Conservation (phyloP, 2,329 filamentous ascomycete species). For the Fusarium avenaceum region DNA sequence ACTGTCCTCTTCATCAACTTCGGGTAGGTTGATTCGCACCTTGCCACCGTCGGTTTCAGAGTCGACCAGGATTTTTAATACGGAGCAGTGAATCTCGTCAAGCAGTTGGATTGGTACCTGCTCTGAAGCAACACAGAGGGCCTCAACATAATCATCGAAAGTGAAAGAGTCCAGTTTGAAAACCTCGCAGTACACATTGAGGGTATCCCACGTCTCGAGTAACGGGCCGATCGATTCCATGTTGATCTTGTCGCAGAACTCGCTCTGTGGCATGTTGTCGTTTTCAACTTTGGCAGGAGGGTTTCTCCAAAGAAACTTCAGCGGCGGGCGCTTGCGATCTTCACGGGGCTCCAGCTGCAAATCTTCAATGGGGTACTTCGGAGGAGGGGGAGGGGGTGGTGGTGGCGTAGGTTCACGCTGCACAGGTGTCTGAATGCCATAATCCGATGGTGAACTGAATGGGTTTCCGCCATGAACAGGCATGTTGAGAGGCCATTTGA, state of each 20-base stretch:
- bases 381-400: conserved; percentile 77
- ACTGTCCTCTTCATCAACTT: conserved; percentile 78
- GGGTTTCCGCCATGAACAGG: conserved; percentile 58
- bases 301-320: conserved; percentile 82
- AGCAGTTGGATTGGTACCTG: conserved; percentile 85
- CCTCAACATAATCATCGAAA: conserved; percentile 94
- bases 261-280: conserved; percentile 32
- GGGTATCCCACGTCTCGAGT: conserved; percentile 93
- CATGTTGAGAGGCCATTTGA: conserved; percentile 54
- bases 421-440: conserved; percentile 54
- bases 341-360: conserved; percentile 81
- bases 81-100: conserved; percentile 90
- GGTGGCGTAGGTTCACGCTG: conserved; percentile 61
- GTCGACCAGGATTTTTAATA: conserved; percentile 87
- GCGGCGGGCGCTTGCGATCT: conserved; percentile 75
- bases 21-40: conserved; percentile 82
- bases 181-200: conserved; percentile 98
- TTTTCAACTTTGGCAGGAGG: conserved; percentile 65
- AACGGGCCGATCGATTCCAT: conserved; percentile 89
- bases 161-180: conserved; percentile 97
- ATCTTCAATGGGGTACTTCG: conserved; percentile 97
- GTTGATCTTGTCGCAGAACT: conserved; percentile 66
- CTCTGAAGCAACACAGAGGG: conserved; percentile 81
- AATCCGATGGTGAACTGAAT: conserved; percentile 61
- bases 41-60: conserved; percentile 81